Conservation (phyloP, 1,284 basidiomycete species). For the Cryptococcus sp. region DNA sequence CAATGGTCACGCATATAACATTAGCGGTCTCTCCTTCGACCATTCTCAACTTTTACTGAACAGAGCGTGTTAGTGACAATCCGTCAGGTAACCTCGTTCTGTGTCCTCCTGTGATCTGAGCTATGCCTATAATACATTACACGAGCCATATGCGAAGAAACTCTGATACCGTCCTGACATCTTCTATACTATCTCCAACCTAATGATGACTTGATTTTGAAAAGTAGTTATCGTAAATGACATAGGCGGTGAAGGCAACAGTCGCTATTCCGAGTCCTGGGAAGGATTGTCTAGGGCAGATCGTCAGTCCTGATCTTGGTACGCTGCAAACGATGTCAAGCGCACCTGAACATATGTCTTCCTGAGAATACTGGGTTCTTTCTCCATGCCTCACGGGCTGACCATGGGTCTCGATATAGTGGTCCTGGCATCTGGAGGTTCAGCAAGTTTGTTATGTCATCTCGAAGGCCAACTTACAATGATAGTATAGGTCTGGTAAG, state of each 20-base stretch:
- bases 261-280: slow-evolving; percentile 89
- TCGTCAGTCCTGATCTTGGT: neutral
- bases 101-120: no score
- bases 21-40: no score
- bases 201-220: slow-evolving; percentile 25
- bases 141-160: neutral
- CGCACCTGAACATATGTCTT: slow-evolving; percentile 65
- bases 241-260: slow-evolving; percentile 84
- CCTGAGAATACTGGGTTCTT: slow-evolving; percentile 81
- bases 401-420: slow-evolving; percentile 88
- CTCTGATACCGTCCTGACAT: neutral
- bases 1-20: no score
- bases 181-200: neutral
- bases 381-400: slow-evolving; percentile 87
- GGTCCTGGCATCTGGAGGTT: slow-evolving; percentile 49
- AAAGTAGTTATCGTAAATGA: slow-evolving; percentile 65
- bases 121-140: neutral
- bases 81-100: no score
- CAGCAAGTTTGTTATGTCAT: no score
- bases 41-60: no score
- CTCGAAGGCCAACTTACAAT: no score
- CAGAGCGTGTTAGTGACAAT: no score
- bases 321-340: neutral
- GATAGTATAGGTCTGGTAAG: no score
- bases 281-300: slow-evolving; percentile 62